Percentiles rank a stretch among this genome's conserved stretches.
These are phyloP conservation scores for Phellopilus nigrolimitatus DNA, from an alignment of 1,284 basidiomycete species.

Conservation along the genomic window DNA sequence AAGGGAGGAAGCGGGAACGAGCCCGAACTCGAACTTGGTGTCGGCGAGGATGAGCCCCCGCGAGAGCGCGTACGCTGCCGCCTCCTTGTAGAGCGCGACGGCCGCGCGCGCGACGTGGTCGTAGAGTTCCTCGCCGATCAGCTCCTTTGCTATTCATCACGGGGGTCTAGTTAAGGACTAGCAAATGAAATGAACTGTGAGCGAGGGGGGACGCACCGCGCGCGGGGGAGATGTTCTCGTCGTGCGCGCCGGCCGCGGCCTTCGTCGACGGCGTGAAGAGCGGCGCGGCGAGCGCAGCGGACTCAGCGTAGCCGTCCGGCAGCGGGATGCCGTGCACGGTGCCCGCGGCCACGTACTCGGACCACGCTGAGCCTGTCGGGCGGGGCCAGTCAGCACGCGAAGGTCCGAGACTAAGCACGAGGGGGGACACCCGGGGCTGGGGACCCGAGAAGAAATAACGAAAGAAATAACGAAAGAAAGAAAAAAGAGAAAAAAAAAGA, in stretches of 20 bases:
- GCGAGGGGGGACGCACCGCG: constrained; percentile 47
- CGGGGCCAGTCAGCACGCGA: too few relatives aligned
- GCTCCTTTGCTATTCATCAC: constrained; percentile 44
- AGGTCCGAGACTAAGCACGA: not conserved
- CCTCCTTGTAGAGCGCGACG: constrained; percentile 69
- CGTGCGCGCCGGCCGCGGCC: constrained; percentile 90
- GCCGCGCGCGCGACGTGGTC: constrained; percentile 55
- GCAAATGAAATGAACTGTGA: constrained; percentile 2
- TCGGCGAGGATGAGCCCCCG: constrained; percentile 95
- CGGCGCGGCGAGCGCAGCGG: constrained; percentile 75
- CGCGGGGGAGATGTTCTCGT: constrained; percentile 96
- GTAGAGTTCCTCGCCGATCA: constrained; percentile 70
- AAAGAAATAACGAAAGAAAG: too few relatives aligned
- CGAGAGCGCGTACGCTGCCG: constrained; percentile 72
- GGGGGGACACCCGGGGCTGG: too few relatives aligned
- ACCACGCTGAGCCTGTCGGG: constrained; percentile 92
- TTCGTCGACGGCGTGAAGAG: constrained; percentile 98
- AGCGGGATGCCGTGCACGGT: constrained; percentile 88
- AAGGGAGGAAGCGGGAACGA: constrained; percentile 34
- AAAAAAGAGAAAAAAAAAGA: not conserved
- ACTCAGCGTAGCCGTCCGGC: constrained; percentile 79
- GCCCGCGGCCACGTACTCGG: constrained; percentile 84
- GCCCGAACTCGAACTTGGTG: constrained; percentile 79
- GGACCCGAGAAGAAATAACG: too few relatives aligned
- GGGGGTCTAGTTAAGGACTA: constrained; percentile 13